Evolutionary conservation across 768 basidiomycete species (phyloP), one percentile per base, ranked within the genome.

Genomic region (Pholiota microspora): DNA sequence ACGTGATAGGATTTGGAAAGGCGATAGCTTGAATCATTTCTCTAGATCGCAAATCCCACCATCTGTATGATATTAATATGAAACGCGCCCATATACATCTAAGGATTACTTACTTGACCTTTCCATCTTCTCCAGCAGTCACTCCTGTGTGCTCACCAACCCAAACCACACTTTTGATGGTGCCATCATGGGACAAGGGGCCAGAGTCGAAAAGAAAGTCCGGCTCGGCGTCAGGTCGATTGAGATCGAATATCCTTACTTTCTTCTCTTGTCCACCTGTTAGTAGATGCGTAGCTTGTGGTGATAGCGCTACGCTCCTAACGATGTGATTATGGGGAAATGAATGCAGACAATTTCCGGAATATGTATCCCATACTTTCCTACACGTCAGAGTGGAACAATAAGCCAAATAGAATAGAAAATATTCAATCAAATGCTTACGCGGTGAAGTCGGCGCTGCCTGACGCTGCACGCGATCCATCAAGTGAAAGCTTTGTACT

Each of bases 311-410:
- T 51, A 98, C 92, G 45, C 88, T 94, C 61, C 95, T 90, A 64
- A 99, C 97, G 67, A 99, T 99, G 74, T 98, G 97, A 66, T 94
- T 90, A 71, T 99, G 97, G 10, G 94, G 88, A 67, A 98, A 96
- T n/a, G 96, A 97, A 63, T 97, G 92, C 34, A 98, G 77, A 27
- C 79, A 71, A n/a, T 84, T 77, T 55, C 97, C 97, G 21, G 87
- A 84, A 69, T 89, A 94, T 4, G 94, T 92, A 72, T 98, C 92
- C 94, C 94, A 98, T 61, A 98, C 82, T 78, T 96, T 98, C 54
- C 93, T 97, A 70, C 51, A 56, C 53, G 25, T 36, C 48, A 47
- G 7, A 18, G 15, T 10, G 18, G 0, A 12, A 15, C 10, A 12
- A 57, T 58, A 54, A 61, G 48, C 42, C 56, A 53, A 51, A 51